phyloP scores from a whole-genome alignment of 192 early-diverging fungal genomes.

The Coemansia sp. region DNA sequence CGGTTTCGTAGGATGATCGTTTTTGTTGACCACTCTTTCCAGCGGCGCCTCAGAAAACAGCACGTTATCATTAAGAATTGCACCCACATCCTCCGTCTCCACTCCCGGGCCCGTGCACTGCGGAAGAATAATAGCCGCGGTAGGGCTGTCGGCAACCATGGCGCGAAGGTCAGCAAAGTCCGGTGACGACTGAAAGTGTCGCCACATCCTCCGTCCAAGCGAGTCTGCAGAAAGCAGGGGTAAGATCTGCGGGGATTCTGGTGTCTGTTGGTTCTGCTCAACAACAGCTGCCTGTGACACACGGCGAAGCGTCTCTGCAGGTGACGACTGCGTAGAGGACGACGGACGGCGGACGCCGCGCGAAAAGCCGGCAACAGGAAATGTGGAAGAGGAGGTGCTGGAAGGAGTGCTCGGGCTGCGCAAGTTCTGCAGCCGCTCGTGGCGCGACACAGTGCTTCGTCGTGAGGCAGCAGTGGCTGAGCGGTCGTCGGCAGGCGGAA shows the following conservation, averaged over 20 bases:
- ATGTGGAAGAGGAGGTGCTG: background rate
- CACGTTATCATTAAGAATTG: constrained; percentile 42
- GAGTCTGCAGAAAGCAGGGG: constrained; percentile 28
- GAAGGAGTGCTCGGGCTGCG: constrained; percentile 10
- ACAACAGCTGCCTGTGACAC: background rate
- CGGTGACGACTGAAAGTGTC: constrained; percentile 29
- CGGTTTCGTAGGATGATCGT: no score
- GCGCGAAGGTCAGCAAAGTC: constrained; percentile 35
- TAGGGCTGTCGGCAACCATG: constrained; percentile 36
- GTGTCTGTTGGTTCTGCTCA: background rate
- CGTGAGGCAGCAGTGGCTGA: constrained; percentile 7
- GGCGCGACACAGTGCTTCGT: constrained; percentile 15
- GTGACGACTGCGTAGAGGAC: background rate
- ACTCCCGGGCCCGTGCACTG: constrained; percentile 3
- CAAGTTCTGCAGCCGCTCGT: constrained; percentile 35
- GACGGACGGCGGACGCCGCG: background rate
- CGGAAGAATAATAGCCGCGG: constrained; percentile 24
- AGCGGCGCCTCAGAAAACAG: constrained; percentile 30
- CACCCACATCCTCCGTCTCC: constrained; percentile 6
- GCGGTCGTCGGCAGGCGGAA: constrained; percentile 27
- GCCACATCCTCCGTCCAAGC: constrained; percentile 42
- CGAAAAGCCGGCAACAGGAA: background rate
- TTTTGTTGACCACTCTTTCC: background rate
- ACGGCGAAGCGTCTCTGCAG: background rate
- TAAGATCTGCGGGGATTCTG: background rate